Evolutionary conservation across 2,329 filamentous ascomycete genomes (phyloP), one percentile per base, ranked within the genome.

Genomic region (Drechslera avenae): DNA sequence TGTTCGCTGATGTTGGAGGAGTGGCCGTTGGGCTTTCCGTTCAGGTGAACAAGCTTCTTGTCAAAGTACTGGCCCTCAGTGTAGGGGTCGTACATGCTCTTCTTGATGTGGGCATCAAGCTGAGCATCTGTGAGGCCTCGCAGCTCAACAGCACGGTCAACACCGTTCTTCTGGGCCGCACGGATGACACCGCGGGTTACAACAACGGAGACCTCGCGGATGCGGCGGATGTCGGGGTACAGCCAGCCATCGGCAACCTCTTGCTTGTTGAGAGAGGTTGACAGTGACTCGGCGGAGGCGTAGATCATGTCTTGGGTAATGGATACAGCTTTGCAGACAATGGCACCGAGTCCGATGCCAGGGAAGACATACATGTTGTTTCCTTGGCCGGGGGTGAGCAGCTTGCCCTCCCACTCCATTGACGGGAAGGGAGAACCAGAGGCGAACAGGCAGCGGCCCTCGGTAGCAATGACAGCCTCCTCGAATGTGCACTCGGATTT

Each of bases 401-500:
- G 64, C 63, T 77, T 77, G 54, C 79, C 79, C 26, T 75, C 64
- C 49, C 63, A 68, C 52, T 75, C 69, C 69, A 90, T 82, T 2
- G 87, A 82, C 18, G 86, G 83, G 83, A 97, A 97, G 12, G 94
- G 94, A 40, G 91, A 96, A 57, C 94, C 94, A 5, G 91, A 97
- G 42, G 94, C 94, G 70, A 99, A 99, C 72, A 99, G 86, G 66
- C 86, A 91, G 47, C 86, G 90, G 55, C 93, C 93, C 52, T 97
- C 89, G 9, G 93, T 97, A 86, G 93, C 86, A 67, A 86, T 84
- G 68, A 97, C 83, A 13, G 94, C 94, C 71, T 94, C 89, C 80
- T 97, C 92, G 68, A 95, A 97, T 13, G 91, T 96, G 79, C 94
- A 97, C 79, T 99, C 94, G 7, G 93, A 95, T 81, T 97, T 97